Conservation (phyloP, 345 rosid genomes). For the Capsella bursapastoris region DNA sequence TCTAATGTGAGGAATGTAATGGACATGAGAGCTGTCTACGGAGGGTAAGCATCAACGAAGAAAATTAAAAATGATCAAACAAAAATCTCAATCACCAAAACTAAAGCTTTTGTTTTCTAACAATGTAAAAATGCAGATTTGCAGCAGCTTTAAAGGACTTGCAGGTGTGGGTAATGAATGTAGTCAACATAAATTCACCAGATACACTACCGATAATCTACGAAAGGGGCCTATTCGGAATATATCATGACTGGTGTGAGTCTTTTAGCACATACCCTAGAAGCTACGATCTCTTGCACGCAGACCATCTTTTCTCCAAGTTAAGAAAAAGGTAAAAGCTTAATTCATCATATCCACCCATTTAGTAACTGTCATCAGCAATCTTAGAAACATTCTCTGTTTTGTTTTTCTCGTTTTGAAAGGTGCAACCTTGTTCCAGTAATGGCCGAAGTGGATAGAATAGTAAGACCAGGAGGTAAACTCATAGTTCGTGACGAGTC, state of each 20-base stretch:
- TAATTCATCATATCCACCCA: not conserved
- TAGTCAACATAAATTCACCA: constrained; percentile 77
- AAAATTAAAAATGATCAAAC: not conserved
- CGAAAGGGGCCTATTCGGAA: constrained; percentile 88
- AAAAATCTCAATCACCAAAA: not conserved
- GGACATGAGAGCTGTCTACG: constrained; percentile 97
- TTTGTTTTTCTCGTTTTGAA: constrained; percentile 7
- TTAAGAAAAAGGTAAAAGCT: constrained; percentile 61
- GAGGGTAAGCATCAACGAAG: constrained; percentile 59
- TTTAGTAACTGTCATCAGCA: not conserved
- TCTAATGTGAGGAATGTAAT: constrained; percentile 77
- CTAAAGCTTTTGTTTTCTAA: not conserved
- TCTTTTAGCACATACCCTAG: constrained; percentile 91
- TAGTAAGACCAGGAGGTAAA: constrained; percentile 94
- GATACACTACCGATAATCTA: constrained; percentile 91
- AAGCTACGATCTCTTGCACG: constrained; percentile 83
- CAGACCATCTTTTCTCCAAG: constrained; percentile 91
- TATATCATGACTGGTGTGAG: constrained; percentile 96
- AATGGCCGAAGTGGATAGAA: constrained; percentile 89
- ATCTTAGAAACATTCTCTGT: not conserved
- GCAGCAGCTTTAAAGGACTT: constrained; percentile 83
- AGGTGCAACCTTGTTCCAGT: constrained; percentile 87
- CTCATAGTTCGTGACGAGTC: constrained; percentile 75
- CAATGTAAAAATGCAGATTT: constrained; percentile 54
- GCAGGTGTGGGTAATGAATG: constrained; percentile 82